Conservation (phyloP, 169 alveolate species). For the Cryptosporidium viatorum region DNA sequence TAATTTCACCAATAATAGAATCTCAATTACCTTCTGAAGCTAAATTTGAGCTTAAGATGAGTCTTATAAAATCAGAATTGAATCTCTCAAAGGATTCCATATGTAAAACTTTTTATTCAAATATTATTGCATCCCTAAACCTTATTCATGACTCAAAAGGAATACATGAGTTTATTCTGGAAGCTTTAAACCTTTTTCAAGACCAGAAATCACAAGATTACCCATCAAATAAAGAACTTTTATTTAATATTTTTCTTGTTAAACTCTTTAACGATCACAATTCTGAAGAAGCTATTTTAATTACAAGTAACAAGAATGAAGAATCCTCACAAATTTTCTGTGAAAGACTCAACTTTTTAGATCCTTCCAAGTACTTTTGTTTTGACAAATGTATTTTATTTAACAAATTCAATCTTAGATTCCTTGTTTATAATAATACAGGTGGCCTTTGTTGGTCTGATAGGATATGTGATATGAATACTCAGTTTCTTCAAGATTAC, state of each 20-base stretch:
- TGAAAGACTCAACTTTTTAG: constrained; percentile 28
- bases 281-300: constrained; percentile 36
- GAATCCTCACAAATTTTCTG: not conserved
- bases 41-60: constrained; percentile 59
- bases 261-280: constrained; percentile 4
- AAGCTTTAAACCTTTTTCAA: not conserved
- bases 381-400: constrained; percentile 27
- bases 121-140: constrained; percentile 8
- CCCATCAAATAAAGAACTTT: not conserved
- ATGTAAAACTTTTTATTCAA: constrained; percentile 3
- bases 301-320: not conserved
- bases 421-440: constrained; percentile 11
- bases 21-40: not conserved
- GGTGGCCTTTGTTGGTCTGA: constrained; percentile 69
- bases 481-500: constrained; percentile 48
- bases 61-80: not conserved
- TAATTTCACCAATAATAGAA: constrained; percentile 28
- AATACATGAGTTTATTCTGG: constrained; percentile 11
- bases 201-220: not conserved
- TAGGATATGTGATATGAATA: constrained; percentile 48
- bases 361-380: constrained; percentile 40
- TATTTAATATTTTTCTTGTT: constrained; percentile 24
- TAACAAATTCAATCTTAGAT: constrained; percentile 51
- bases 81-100: not conserved
- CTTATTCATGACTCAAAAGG: constrained; percentile 31